Evolutionary conservation across 1,284 basidiomycete genomes (phyloP), one percentile per base, ranked within the genome.

Genomic region (Apiotrichum siamense): DNA sequence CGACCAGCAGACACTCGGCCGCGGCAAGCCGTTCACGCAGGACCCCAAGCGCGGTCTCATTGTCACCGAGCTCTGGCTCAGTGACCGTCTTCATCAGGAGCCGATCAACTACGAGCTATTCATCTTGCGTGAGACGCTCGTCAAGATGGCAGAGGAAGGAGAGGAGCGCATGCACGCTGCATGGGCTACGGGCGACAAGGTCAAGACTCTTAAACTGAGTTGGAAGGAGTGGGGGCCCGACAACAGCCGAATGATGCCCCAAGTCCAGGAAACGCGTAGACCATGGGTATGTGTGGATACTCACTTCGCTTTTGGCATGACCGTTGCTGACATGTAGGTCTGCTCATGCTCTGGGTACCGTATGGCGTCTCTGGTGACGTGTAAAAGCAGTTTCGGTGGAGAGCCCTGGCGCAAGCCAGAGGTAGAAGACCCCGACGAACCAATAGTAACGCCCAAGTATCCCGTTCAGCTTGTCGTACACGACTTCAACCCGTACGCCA

Each of bases 121-220:
- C 36, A 58, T 67, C 3, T 65, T 83, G 24, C 69, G 79, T 54
- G 76, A 77, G 46, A 67, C 63, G 18, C 69, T 84, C 26, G 70
- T 75, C 33, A 57, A 61, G 26, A 73, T 79, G 12, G 73, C 64
- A 0, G 44, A 50, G 21, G 52, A 62, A 26, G 81, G 50, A 65
- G 68, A 72, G 46, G 57, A 50, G 25, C 51, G 62, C 15, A 37
- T 65, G 44, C 54, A 40, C 23, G 32, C 72, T 46, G 60, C 81
- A 0, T 75, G 76, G 42, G 45, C 40, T 0, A 11, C 42, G 35
- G 48, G 75, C 74, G 12, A 5, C 7, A 21, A 24, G 10, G 50
- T 57, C 75, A 25, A 41, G 10, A 32, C 29, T 2, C 25, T 12
- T 4, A 18, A 29, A 11, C 9, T 31, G 11, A 9, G 15, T 2